Percentiles rank a stretch among this genome's conserved stretches.
These are phyloP conservation scores for Dothistroma septosporum DNA, from an alignment of 2,329 filamentous ascomycete species.

Conservation along the genomic window DNA sequence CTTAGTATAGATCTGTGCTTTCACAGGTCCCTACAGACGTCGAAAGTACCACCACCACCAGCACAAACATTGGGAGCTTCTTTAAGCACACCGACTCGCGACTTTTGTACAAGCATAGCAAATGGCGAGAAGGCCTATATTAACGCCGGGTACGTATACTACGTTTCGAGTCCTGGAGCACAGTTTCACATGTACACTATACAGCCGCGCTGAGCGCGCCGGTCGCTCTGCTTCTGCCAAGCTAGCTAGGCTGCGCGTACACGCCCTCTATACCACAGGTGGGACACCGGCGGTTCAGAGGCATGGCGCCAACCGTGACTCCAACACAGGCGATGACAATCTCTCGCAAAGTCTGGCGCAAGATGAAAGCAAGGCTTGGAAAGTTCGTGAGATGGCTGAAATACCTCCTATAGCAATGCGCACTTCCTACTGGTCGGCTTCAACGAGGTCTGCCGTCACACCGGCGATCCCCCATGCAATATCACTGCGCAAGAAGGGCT, in stretches of 20 bases:
- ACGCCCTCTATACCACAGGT: neutral
- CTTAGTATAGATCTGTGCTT: neutral
- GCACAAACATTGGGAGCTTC: neutral
- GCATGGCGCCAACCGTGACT: neutral
- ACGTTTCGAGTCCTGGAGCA: neutral
- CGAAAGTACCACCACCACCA: neutral
- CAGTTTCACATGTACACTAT: neutral
- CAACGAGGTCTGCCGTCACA: too few relatives aligned
- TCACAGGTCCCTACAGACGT: neutral
- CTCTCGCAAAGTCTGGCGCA: neutral
- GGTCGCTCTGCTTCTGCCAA: neutral
- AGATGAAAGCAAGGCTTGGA: neutral
- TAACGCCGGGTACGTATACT: neutral
- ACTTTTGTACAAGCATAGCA: neutral
- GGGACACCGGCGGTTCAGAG: neutral
- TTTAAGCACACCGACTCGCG: neutral
- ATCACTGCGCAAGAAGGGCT: neutral
- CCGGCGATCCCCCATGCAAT: neutral
- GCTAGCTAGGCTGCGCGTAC: neutral
- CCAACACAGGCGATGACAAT: neutral
- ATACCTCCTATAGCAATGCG: neutral
- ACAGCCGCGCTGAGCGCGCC: neutral
- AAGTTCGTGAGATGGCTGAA: neutral
- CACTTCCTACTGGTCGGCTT: neutral
- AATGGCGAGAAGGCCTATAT: neutral